These are phyloP conservation scores for Cymbopogon flexuosus DNA, from an alignment of 202 grass and related monocot genomes.

Conservation along the genomic window DNA sequence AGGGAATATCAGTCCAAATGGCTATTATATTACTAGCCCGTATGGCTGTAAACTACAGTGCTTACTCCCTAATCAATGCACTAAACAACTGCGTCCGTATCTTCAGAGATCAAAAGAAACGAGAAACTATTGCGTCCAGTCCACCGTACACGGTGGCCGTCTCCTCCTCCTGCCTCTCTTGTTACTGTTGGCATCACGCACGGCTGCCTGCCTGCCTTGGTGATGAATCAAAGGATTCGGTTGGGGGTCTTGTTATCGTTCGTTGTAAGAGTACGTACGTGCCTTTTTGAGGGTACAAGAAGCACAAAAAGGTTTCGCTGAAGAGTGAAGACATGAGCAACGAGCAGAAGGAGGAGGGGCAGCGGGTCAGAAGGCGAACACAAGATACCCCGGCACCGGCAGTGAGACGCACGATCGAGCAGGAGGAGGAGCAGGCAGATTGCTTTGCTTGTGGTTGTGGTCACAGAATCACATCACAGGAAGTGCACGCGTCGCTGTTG, in stretches of 20 bases:
- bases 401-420: background rate
- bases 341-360: background rate
- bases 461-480: background rate
- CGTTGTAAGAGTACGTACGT: slow-evolving; percentile 14
- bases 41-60: background rate
- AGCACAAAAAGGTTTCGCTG: background rate
- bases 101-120: slow-evolving; percentile 5
- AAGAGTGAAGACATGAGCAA: slow-evolving; percentile 21
- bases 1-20: slow-evolving; percentile 39
- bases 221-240: background rate
- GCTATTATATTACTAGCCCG: background rate
- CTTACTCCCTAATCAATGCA: slow-evolving; percentile 20
- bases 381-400: background rate
- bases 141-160: background rate
- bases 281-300: background rate
- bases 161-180: background rate
- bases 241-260: slow-evolving; percentile 15
- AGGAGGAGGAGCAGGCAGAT: background rate
- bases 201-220: background rate
- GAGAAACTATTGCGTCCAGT: background rate
- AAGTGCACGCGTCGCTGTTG: background rate
- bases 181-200: slow-evolving; percentile 37
- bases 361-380: background rate
- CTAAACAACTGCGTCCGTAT: slow-evolving; percentile 28
- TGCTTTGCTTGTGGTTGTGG: slow-evolving; percentile 40